Conservation (phyloP, 306 rosid genomes). For the Casuarina equisetifolia region DNA sequence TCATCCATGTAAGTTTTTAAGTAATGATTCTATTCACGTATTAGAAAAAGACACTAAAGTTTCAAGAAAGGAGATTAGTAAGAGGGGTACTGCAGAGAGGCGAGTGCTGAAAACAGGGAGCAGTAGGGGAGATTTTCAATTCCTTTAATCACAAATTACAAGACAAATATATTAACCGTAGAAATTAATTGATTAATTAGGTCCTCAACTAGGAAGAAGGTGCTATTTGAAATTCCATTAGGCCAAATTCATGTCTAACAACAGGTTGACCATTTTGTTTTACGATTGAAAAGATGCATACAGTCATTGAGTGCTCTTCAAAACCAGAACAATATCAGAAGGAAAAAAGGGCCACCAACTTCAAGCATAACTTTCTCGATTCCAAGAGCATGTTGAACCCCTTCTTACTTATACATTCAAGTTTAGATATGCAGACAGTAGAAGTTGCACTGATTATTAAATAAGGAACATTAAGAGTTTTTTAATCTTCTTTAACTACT, state of each 20-base stretch:
- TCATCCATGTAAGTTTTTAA: no score
- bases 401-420: not conserved
- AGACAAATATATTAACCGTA: no score
- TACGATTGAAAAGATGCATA: not conserved
- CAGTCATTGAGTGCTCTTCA: not conserved
- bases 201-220: no score
- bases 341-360: not conserved
- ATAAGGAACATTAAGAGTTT: not conserved
- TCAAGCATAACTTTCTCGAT: not conserved
- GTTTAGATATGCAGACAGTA: not conserved
- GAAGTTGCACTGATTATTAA: not conserved
- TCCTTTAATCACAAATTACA: no score
- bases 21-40: no score
- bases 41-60: no score
- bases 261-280: not conserved
- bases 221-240: no score
- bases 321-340: not conserved
- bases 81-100: no score
- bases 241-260: not conserved
- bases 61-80: no score
- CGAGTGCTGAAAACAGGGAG: no score
- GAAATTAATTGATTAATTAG: no score
- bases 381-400: not conserved
- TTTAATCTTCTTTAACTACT: not conserved
- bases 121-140: no score